These are phyloP conservation scores for Pythium sp. DNA, from an alignment of 352 stramenopile species.

Conservation along the genomic window DNA sequence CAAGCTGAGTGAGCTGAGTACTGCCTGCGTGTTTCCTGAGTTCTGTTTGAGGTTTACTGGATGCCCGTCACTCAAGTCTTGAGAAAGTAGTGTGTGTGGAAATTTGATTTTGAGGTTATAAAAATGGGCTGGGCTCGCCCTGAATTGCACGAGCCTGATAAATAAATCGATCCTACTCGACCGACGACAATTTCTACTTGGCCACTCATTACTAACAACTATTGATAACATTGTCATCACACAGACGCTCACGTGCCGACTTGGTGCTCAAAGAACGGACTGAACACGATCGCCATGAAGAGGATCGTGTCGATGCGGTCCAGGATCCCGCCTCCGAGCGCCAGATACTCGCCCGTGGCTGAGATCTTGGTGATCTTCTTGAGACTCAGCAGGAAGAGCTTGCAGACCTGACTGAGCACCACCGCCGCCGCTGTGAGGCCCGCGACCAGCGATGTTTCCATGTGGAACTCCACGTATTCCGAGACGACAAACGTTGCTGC, in stretches of 20 bases:
- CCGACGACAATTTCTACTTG: background rate
- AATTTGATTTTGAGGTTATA: background rate
- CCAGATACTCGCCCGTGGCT: slow-evolving; percentile 40
- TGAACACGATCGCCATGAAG: slow-evolving; percentile 56
- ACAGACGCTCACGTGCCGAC: slow-evolving; percentile 9
- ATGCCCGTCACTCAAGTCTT: background rate
- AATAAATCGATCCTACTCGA: slow-evolving; percentile 5
- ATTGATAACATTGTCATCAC: background rate
- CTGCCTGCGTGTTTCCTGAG: background rate
- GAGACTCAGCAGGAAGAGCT: slow-evolving; percentile 57
- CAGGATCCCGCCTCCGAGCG: slow-evolving; percentile 47
- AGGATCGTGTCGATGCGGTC: slow-evolving; percentile 60
- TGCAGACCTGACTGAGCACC: slow-evolving; percentile 43
- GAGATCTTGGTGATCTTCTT: slow-evolving; percentile 59
- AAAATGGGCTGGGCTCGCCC: background rate
- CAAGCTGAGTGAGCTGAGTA: background rate
- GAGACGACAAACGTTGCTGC: slow-evolving; percentile 27
- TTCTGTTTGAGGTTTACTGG: background rate
- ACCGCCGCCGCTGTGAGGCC: slow-evolving; percentile 33
- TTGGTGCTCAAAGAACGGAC: slow-evolving; percentile 40
- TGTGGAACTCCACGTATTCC: slow-evolving; percentile 37
- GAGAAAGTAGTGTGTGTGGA: background rate
- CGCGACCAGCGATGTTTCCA: slow-evolving; percentile 29
- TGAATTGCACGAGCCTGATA: background rate
- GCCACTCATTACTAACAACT: background rate